Base-by-base conservation (phyloP, 129 eudicot species). In the Cynara cardunculus region DNA sequence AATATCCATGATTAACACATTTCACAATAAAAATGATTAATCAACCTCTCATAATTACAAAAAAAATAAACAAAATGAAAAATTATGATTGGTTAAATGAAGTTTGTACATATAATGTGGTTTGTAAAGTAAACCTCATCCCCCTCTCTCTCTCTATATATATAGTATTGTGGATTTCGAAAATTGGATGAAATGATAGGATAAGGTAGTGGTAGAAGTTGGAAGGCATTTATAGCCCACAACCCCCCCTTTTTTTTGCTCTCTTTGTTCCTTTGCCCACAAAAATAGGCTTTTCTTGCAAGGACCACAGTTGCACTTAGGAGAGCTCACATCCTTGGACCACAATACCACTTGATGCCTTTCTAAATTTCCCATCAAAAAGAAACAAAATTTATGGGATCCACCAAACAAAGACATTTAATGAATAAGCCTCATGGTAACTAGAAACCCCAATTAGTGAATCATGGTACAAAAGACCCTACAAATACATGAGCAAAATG, bases 281-380 rank as follows among this genome's bases (percentile, higher is more conserved):
- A 69, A 75, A 82, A 69, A 75, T 75, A 81, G 80, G 85, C 80
- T 81, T 81, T 81, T 65, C 41, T 7, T 41, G 41, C 37, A 24
- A 75, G 85, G 85, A 82, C 85, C 85, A 82, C 85, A 82, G 71
- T 82, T 30, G 76, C 85, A 82, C 85, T 75, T 81, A 37, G 65
- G 79, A 81, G 64, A 64, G 49, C 74, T 82, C 77, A 82, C 81
- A 82, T 82, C 76, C 71, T 75, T 82, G 85, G 85, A 82, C 85
- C 85, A 82, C 85, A 82, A 75, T 69, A 75, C 85, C 85, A 82
- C 85, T 82, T 75, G 32, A 82, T 68, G 35, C 34, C 75, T 81
- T 81, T 74, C 61, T 68, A 74, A 27, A 75, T 75, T 49, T 82
- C 81, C 70, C 71, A 82, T 82, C 76, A 75, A 82, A 69, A 82